These are phyloP conservation scores for Halenospora varia DNA, from an alignment of 495 filamentous ascomycete species.

Conservation along the genomic window DNA sequence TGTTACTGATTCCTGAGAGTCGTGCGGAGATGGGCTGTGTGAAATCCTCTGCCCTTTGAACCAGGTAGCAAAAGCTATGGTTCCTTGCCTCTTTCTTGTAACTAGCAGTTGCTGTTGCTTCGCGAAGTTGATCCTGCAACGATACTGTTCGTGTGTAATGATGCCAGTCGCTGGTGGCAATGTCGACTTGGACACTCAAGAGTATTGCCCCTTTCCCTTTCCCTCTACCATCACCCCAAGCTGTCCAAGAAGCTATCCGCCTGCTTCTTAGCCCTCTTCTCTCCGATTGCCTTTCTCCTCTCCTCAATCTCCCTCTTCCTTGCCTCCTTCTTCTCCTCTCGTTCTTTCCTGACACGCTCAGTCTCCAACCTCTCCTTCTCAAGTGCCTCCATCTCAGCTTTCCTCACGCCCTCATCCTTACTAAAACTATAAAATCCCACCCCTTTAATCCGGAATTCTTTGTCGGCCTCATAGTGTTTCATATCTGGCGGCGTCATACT, in stretches of 20 bases:
- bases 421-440: constrained; percentile 89
- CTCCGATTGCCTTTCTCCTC: constrained; percentile 44
- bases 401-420: constrained; percentile 58
- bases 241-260: constrained; percentile 73
- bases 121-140: too few relatives aligned
- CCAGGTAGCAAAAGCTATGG: too few relatives aligned
- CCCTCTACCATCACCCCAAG: too few relatives aligned
- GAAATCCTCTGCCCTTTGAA: too few relatives aligned
- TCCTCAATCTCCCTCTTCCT: constrained; percentile 47
- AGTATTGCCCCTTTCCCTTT: too few relatives aligned
- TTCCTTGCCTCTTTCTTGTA: too few relatives aligned
- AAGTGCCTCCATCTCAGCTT: constrained; percentile 72
- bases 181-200: too few relatives aligned
- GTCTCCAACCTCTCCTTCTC: constrained; percentile 63
- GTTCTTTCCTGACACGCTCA: constrained; percentile 53
- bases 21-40: too few relatives aligned
- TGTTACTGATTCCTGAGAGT: too few relatives aligned
- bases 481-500: constrained; percentile 71
- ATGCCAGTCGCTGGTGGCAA: too few relatives aligned
- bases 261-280: constrained; percentile 58
- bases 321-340: constrained; percentile 45
- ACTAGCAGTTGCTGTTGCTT: too few relatives aligned
- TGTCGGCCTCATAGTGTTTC: constrained; percentile 77
- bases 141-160: too few relatives aligned
- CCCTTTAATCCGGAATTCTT: constrained; percentile 81